Percentiles rank a stretch among this genome's conserved stretches.
phyloP scores from a whole-genome alignment of 1,284 basidiomycete genomes.

The Marasmius fiardii region DNA sequence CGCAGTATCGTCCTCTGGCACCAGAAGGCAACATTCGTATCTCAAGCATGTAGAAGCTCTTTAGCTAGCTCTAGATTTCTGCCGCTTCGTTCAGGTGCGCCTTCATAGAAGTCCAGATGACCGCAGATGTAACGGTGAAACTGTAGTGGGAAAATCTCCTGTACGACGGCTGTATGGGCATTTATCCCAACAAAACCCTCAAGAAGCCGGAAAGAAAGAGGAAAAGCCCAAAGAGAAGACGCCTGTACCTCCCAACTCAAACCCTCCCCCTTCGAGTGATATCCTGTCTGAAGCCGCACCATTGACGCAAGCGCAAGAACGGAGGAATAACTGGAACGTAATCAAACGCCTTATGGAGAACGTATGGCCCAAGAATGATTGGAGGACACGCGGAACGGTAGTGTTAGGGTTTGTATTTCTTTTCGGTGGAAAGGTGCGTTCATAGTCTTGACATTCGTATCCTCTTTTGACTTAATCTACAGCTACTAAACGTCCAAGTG shows the following conservation, averaged over 20 bases:
- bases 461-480: constrained; percentile 1
- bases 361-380: constrained; percentile 76
- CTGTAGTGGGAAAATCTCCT: background rate
- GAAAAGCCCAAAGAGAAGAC: background rate
- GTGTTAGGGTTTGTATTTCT: constrained; percentile 81
- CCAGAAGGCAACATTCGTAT: too few relatives aligned
- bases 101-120: background rate
- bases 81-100: background rate
- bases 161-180: background rate
- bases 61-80: too few relatives aligned
- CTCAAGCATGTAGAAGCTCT: too few relatives aligned
- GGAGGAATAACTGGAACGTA: constrained; percentile 67
- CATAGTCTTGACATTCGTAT: background rate
- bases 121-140: background rate
- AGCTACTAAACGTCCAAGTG: constrained; percentile 94
- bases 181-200: background rate
- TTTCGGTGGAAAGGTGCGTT: constrained; percentile 80
- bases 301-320: constrained; percentile 26
- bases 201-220: background rate
- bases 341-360: constrained; percentile 61
- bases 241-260: background rate
- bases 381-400: constrained; percentile 76
- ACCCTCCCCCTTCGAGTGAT: background rate
- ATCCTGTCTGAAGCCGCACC: background rate
- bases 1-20: too few relatives aligned